Evolutionary conservation across 2,329 filamentous ascomycete genomes (phyloP), one percentile per base, ranked within the genome.

Genomic region (Bipolaris gigantea): DNA sequence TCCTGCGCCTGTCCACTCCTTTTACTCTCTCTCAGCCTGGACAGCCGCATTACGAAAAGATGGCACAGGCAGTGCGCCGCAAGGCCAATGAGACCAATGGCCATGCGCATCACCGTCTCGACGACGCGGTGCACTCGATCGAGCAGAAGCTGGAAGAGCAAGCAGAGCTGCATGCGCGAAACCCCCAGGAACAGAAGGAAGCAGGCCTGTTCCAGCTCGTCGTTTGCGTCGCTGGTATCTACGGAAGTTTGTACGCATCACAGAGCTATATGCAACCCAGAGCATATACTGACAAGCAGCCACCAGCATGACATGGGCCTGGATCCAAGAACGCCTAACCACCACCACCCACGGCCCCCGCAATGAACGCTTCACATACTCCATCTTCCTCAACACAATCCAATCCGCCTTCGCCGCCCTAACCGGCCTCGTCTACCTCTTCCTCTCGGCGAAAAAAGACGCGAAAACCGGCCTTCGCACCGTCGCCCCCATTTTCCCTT

Each of bases 281-380:
- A 43, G 21, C 9, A 34, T 2, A 11, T n/a, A 11, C 33, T 25
- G 33, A 35, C 21, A 2, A 30, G 27, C 25, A 55, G 19, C 13
- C 13, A 4, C 13, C 9, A 81, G 93, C 78, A 80, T 99, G 48
- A 95, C 92, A 32, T 99, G 94, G 94, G 94, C 90, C 21, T 87
- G 96, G 62, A 88, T 99, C 57, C 94, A 99, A 81, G 94, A 99
- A 77, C 92, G 94, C 68, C 90, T 99, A 69, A 97, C 94, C 25
- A 99, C 94, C 13, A 97, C 92, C 10, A 83, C 86, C 7, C 94
- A 97, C 76, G 89, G 89, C 54, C 77, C 87, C 11, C 70, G 74
- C 4, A 75, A 81, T 19, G 72, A 79, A 27, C 86, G 90, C 65
- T 99, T 96, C 83, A 91, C 89, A 62, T 97, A 92, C 75, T 89